phyloP scores from a whole-genome alignment of 2,329 filamentous ascomycete species.

The Colletotrichum navitas region DNA sequence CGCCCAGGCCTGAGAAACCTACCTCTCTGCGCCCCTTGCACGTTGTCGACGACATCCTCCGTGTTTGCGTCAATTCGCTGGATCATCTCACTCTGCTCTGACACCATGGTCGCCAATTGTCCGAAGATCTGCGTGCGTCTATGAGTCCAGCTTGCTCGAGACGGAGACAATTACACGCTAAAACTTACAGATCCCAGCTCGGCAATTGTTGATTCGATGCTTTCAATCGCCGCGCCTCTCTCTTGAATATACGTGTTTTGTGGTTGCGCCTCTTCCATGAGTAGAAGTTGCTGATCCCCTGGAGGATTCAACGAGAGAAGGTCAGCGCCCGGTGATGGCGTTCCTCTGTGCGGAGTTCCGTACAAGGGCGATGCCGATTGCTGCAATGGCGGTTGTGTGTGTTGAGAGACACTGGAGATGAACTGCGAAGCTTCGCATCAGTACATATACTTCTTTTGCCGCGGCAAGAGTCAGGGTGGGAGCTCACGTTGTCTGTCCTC shows the following conservation, averaged over 20 bases:
- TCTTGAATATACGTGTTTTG: slow-evolving; percentile 93
- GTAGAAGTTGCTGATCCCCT: slow-evolving; percentile 87
- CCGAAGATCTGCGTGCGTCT: slow-evolving; percentile 76
- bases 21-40: slow-evolving; percentile 88
- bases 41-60: slow-evolving; percentile 97
- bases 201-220: slow-evolving; percentile 94
- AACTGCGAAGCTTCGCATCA: slow-evolving; percentile 61
- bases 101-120: slow-evolving; percentile 95
- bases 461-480: no score
- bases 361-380: slow-evolving; percentile 90
- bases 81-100: slow-evolving; percentile 97
- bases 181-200: slow-evolving; percentile 75
- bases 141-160: slow-evolving; percentile 47
- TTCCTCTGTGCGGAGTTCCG: slow-evolving; percentile 77
- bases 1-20: neutral
- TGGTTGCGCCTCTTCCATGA: slow-evolving; percentile 93
- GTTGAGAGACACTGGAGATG: slow-evolving; percentile 87
- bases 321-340: slow-evolving; percentile 77
- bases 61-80: slow-evolving; percentile 97
- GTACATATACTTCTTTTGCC: neutral
- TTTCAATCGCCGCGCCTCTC: slow-evolving; percentile 94
- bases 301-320: slow-evolving; percentile 87
- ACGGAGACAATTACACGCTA: slow-evolving; percentile 42
- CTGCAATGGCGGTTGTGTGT: slow-evolving; percentile 75
- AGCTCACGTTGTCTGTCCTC: slow-evolving; percentile 80